These are phyloP conservation scores for Penicillium brasilianum DNA, from an alignment of 2,329 filamentous ascomycete species.

Conservation along the genomic window DNA sequence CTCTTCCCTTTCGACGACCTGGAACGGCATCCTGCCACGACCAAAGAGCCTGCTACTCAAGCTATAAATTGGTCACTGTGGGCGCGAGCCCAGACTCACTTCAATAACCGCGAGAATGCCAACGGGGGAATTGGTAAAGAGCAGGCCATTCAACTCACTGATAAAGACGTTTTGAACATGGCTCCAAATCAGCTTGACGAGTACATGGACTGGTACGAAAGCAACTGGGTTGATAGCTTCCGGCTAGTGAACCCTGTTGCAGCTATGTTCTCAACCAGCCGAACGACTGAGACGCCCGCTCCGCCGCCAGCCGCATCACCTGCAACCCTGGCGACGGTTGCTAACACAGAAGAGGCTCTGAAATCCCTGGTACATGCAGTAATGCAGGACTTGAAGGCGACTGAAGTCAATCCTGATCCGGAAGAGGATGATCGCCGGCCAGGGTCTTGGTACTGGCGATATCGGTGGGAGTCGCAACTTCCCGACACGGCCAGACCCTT, in stretches of 20 bases:
- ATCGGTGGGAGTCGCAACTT: constrained; percentile 55
- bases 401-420: constrained; percentile 44
- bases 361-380: constrained; percentile 49
- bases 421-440: constrained; percentile 47
- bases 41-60: constrained; percentile 63
- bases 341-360: constrained; percentile 38
- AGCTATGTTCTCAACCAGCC: constrained; percentile 50
- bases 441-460: constrained; percentile 57
- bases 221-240: constrained; percentile 58
- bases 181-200: constrained; percentile 67
- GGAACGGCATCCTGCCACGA: constrained; percentile 55
- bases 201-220: constrained; percentile 80
- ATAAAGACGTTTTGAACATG: constrained; percentile 68
- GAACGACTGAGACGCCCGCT: constrained; percentile 25
- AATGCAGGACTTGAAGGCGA: constrained; percentile 48
- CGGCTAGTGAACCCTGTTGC: constrained; percentile 41
- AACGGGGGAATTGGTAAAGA: constrained; percentile 48
- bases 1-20: constrained; percentile 73
- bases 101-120: constrained; percentile 38
- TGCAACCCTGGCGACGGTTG: constrained; percentile 6
- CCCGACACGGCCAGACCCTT: constrained; percentile 53
- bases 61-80: constrained; percentile 75
- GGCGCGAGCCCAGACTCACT: constrained; percentile 58
- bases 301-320: constrained; percentile 14
- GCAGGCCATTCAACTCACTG: constrained; percentile 61